Percentiles rank a stretch among this genome's conserved stretches.
Conservation (phyloP, 768 basidiomycete genomes). For the Leccinellum luteum region DNA sequence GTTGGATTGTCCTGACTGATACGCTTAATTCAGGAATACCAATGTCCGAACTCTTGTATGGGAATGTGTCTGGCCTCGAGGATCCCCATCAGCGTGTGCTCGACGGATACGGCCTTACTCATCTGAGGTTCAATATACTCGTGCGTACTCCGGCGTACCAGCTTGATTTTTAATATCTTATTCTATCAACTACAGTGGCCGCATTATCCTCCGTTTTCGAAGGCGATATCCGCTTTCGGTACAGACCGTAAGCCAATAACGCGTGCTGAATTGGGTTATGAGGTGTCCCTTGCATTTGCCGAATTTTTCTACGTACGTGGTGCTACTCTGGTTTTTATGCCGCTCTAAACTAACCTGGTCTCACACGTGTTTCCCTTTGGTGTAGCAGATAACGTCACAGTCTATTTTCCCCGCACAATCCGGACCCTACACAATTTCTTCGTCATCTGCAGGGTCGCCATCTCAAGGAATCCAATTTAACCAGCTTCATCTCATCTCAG, state of each 20-base stretch:
- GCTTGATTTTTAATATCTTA: neutral
- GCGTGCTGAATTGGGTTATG: slow-evolving; percentile 26
- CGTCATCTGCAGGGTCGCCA: slow-evolving; percentile 4
- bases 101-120: slow-evolving; percentile 16
- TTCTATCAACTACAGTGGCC: slow-evolving; percentile 21
- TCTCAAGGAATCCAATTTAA: slow-evolving; percentile 21
- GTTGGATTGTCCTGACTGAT: neutral
- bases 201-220: slow-evolving; percentile 23
- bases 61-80: slow-evolving; percentile 20
- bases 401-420: slow-evolving; percentile 7
- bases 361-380: slow-evolving; percentile 1
- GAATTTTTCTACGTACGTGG: slow-evolving; percentile 30
- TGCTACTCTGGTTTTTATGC: neutral
- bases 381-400: slow-evolving; percentile 20
- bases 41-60: slow-evolving; percentile 25
- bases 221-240: slow-evolving; percentile 23
- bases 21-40: slow-evolving; percentile 16
- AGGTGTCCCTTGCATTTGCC: slow-evolving; percentile 29
- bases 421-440: slow-evolving; percentile 21
- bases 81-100: slow-evolving; percentile 19
- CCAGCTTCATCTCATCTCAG: slow-evolving; percentile 23
- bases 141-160: slow-evolving; percentile 12
- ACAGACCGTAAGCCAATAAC: slow-evolving; percentile 16
- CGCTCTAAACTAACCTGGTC: neutral
- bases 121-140: slow-evolving; percentile 22